Conservation (phyloP, 148 eudicot species). For the Chenopodium berlandieri region DNA sequence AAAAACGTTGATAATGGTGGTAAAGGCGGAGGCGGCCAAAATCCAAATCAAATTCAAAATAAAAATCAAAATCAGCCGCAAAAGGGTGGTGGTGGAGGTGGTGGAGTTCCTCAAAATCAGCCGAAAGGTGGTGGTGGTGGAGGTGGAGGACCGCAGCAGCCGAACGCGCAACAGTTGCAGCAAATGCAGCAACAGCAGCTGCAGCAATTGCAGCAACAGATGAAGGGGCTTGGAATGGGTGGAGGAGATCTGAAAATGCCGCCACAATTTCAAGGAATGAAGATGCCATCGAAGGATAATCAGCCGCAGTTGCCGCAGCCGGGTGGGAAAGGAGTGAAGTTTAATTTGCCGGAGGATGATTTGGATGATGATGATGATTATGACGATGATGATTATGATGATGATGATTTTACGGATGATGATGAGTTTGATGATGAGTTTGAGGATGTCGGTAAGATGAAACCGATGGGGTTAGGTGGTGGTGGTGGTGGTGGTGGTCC, state of each 20-base stretch:
- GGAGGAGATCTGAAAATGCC: constrained; percentile 38
- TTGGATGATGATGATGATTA: constrained; percentile 16
- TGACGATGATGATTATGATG: constrained; percentile 35
- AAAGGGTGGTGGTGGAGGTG: constrained; percentile 30
- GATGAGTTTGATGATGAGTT: constrained; percentile 50
- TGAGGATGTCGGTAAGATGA: constrained; percentile 62
- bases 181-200: constrained; percentile 32
- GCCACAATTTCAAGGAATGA: constrained; percentile 35
- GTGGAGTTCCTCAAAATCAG: constrained; percentile 28
- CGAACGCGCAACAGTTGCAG: constrained; percentile 31
- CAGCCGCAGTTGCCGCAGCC: constrained; percentile 8
- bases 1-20: constrained; percentile 26
- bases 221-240: constrained; percentile 29
- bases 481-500: constrained; percentile 27
- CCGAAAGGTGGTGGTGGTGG: constrained; percentile 33
- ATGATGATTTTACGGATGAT: constrained; percentile 39
- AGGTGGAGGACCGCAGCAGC: constrained; percentile 30
- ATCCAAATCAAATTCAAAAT: constrained; percentile 16
- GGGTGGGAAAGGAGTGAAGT: constrained; percentile 26
- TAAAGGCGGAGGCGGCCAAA: constrained; percentile 18
- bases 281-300: constrained; percentile 10
- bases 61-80: constrained; percentile 4
- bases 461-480: constrained; percentile 42
- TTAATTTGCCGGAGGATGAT: constrained; percentile 26
- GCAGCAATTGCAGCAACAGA: constrained; percentile 34